Percentiles rank a stretch among this genome's conserved stretches.
Evolutionary conservation across 208 protist genomes (phyloP).

Genomic region (Acanthamoeba quina): DNA sequence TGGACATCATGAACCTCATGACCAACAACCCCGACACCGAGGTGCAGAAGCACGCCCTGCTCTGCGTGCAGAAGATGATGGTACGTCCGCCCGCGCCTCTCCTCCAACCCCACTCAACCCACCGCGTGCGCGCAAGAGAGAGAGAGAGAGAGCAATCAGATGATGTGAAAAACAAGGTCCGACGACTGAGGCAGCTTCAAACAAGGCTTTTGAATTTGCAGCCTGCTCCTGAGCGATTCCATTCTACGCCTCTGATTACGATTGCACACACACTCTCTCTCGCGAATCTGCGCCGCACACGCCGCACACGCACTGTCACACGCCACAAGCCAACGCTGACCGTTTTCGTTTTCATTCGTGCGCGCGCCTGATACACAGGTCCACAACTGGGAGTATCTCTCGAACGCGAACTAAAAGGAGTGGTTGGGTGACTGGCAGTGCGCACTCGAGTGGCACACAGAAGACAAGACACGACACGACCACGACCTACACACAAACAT

Average conservation of each 20-base stretch:
- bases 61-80: slow-evolving; percentile 91
- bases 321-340: neutral
- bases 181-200: slow-evolving; percentile 3
- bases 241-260: neutral
- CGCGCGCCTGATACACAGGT: neutral
- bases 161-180: slow-evolving; percentile 32
- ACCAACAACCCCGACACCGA: slow-evolving; percentile 79
- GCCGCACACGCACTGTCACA: no score
- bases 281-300: neutral
- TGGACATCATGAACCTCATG: slow-evolving; percentile 88
- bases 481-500: no score
- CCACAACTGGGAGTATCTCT: slow-evolving; percentile 26
- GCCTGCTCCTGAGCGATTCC: neutral
- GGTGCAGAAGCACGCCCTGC: slow-evolving; percentile 90
- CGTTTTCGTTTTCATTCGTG: neutral
- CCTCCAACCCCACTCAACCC: neutral
- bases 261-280: neutral
- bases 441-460: no score
- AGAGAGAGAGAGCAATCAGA: neutral
- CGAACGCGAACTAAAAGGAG: neutral
- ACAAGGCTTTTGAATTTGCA: slow-evolving; percentile 15
- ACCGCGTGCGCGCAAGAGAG: neutral
- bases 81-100: slow-evolving; percentile 4
- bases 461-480: no score
- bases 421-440: neutral